These are phyloP conservation scores for Nemophila menziesii DNA, from an alignment of 257 asterid species.

Conservation along the genomic window DNA sequence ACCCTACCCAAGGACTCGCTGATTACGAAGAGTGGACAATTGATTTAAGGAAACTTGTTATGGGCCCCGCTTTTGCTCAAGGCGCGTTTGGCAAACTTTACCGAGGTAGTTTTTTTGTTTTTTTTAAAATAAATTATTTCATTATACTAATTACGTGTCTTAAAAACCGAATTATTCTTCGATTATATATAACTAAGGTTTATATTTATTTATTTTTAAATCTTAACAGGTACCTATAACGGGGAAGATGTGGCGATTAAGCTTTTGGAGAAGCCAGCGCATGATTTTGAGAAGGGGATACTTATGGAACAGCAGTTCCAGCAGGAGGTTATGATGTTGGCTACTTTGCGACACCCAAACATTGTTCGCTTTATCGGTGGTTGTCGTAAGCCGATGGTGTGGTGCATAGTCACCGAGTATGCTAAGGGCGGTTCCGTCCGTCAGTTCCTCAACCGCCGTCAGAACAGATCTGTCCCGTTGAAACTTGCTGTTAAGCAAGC, in stretches of 20 bases:
- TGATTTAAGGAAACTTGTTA: constrained; percentile 84
- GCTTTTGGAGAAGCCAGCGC: constrained; percentile 88
- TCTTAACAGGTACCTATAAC: constrained; percentile 85
- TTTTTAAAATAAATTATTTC: too few species aligned
- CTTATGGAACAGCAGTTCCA: constrained; percentile 97
- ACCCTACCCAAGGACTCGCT: constrained; percentile 82
- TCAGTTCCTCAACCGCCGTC: constrained; percentile 72
- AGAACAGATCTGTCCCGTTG: constrained; percentile 82
- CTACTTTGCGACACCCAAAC: constrained; percentile 76
- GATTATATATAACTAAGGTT: too few species aligned
- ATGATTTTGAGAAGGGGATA: constrained; percentile 68
- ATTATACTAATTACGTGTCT: too few species aligned
- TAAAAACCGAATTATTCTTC: too few species aligned
- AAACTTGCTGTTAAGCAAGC: constrained; percentile 99
- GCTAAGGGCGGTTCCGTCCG: constrained; percentile 98
- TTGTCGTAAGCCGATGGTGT: constrained; percentile 93
- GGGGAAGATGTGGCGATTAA: constrained; percentile 93
- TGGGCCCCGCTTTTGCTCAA: constrained; percentile 98
- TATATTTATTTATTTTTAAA: too few species aligned
- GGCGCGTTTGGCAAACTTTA: constrained; percentile 98
- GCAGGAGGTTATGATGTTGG: constrained; percentile 98
- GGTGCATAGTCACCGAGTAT: constrained; percentile 97
- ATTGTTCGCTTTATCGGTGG: constrained; percentile 93
- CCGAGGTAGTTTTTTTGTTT: too few species aligned
- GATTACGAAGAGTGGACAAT: constrained; percentile 86